Base-by-base conservation (phyloP, 2,329 filamentous ascomycete species). In the Colletotrichum salicis region DNA sequence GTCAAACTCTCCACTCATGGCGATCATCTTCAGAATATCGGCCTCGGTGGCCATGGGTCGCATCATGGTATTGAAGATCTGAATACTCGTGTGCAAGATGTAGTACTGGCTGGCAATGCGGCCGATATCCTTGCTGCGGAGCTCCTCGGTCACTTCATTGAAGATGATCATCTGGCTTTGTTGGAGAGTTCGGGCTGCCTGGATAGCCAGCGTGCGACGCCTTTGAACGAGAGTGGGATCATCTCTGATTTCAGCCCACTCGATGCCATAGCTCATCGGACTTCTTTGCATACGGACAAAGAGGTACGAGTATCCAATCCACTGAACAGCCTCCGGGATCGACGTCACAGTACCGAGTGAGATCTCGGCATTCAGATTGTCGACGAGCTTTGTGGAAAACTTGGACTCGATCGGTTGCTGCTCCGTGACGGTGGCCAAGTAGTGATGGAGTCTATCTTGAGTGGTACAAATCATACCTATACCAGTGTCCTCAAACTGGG, bases 111-210 rank as follows among this genome's bases (percentile, higher is more conserved):
- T 98, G 19, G 96, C 96, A 80, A 99, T 99, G 19, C 96, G 92
- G 3, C 96, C 96, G 62, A 98, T 93, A 77, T 99, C 96, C 80
- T 99, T 99, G 72, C 95, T 93, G 71, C 94, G 91, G 10, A 99
- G 89, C 77, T 98, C 96, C 76, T 98, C 96, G 0, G 96, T 99
- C 22, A 87, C 90, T 78, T 98, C 96, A 75, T 99, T 98, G 85
- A 96, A 99, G 68, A 99, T 96, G 77, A 99, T 96, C 97, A 99
- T 99, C 82, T 99, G 96, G 76, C 94, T 97, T 78, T 95, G 89
- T 78, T 98, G 95, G 55, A 99, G 84, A 5, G 94, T 93, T 55
- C 92, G 88, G 0, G 96, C 96, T 29, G 96, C 96, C 76, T 97
- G 92, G 56, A 97, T 95, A 65, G 96, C 93, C 64, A 99, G 86